Evolutionary conservation across 371 early-diverging fungal species (phyloP).

Genomic region (Mortierella sp.): DNA sequence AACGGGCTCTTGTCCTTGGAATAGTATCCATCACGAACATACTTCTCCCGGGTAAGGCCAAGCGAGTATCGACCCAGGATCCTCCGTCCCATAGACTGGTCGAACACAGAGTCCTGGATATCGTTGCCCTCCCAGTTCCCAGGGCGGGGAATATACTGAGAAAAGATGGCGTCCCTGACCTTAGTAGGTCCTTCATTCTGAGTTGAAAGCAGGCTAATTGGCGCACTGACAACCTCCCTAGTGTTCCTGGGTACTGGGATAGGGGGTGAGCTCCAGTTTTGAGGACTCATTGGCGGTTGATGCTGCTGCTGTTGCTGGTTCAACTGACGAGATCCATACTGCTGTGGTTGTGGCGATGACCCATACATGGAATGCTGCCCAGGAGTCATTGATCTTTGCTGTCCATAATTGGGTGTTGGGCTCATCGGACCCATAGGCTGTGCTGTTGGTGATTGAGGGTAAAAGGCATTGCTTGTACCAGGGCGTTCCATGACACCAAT

Average conservation of each 20-base stretch:
- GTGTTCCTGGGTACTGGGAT: not conserved
- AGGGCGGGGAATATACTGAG: constrained; percentile 28
- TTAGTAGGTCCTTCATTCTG: constrained; percentile 4
- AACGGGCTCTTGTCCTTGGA: constrained; percentile 33
- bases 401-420: not conserved
- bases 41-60: constrained; percentile 28
- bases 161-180: constrained; percentile 23
- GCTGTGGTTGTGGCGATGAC: constrained; percentile 19
- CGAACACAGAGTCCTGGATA: constrained; percentile 27
- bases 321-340: constrained; percentile 1
- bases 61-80: constrained; percentile 29
- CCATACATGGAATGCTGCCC: constrained; percentile 5
- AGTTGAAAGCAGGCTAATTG: no score
- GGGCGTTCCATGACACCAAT: constrained; percentile 13
- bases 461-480: constrained; percentile 10
- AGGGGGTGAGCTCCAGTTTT: not conserved
- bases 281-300: not conserved
- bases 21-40: constrained; percentile 41
- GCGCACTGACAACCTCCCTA: no score
- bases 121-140: constrained; percentile 29
- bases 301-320: constrained; percentile 4
- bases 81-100: constrained; percentile 21
- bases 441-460: not conserved
- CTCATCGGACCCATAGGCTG: constrained; percentile 1
- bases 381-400: not conserved